Evolutionary conservation across 768 basidiomycete species (phyloP).

Genomic region (Russula compacta): DNA sequence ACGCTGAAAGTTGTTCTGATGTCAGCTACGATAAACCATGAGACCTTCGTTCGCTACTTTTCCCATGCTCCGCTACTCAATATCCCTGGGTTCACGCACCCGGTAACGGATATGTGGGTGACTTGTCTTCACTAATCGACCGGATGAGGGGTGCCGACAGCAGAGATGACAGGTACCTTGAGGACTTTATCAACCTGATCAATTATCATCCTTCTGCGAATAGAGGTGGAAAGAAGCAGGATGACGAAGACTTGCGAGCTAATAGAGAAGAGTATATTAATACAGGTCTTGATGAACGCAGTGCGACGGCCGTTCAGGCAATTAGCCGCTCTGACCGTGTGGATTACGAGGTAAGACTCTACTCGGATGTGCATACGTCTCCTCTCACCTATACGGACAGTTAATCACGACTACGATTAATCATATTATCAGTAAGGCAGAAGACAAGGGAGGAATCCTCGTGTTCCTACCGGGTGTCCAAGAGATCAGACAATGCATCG

Average conservation of each 20-base stretch:
- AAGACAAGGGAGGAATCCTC: slow-evolving; percentile 57
- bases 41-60: slow-evolving; percentile 79
- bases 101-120: slow-evolving; percentile 63
- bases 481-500: slow-evolving; percentile 74
- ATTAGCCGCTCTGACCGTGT: slow-evolving; percentile 54
- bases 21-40: slow-evolving; percentile 93
- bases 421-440: slow-evolving; percentile 45
- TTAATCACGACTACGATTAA: slow-evolving; percentile 43
- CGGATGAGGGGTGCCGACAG: not conserved
- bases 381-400: not conserved
- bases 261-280: slow-evolving; percentile 34
- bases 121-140: not conserved
- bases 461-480: slow-evolving; percentile 89
- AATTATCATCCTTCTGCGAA: slow-evolving; percentile 11
- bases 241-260: slow-evolving; percentile 9
- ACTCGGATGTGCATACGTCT: not conserved
- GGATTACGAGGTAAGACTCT: slow-evolving; percentile 55
- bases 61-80: slow-evolving; percentile 66
- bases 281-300: slow-evolving; percentile 44
- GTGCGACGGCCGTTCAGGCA: slow-evolving; percentile 47
- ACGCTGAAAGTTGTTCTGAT: slow-evolving; percentile 77
- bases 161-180: slow-evolving; percentile 13
- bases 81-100: slow-evolving; percentile 78
- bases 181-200: slow-evolving; percentile 12
- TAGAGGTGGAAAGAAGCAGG: slow-evolving; percentile 5